phyloP scores from a whole-genome alignment of 495 filamentous ascomycete species.

The Aspergillus sclerotioniger region DNA sequence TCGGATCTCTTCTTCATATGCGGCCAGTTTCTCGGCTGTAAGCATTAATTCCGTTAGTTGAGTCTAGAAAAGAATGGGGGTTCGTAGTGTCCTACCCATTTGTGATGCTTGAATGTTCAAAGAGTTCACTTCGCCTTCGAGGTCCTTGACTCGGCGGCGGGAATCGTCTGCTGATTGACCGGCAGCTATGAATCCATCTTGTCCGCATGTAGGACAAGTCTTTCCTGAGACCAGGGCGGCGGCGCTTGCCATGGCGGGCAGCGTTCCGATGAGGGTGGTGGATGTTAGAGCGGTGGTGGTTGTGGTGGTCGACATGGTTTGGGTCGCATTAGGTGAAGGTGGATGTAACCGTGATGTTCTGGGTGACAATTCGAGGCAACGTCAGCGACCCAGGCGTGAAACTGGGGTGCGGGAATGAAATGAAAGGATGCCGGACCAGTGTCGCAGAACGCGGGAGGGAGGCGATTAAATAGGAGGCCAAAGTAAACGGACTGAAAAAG shows the following conservation, averaged over 20 bases:
- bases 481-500: too few species aligned
- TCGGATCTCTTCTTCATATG: slow-evolving; percentile 90
- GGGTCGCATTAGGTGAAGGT: slow-evolving; percentile 7
- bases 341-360: neutral
- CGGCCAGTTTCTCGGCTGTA: slow-evolving; percentile 74
- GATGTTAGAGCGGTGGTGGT: slow-evolving; percentile 33
- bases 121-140: slow-evolving; percentile 72
- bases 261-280: slow-evolving; percentile 35
- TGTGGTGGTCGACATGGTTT: slow-evolving; percentile 29
- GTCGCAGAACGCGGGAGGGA: slow-evolving; percentile 7
- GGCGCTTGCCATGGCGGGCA: slow-evolving; percentile 33
- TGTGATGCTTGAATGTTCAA: slow-evolving; percentile 75
- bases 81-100: slow-evolving; percentile 52
- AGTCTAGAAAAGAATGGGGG: neutral
- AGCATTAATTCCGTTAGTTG: slow-evolving; percentile 7
- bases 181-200: slow-evolving; percentile 32
- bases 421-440: slow-evolving; percentile 10
- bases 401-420: slow-evolving; percentile 14
- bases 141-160: slow-evolving; percentile 70
- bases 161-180: slow-evolving; percentile 47
- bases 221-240: slow-evolving; percentile 27
- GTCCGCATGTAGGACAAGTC: slow-evolving; percentile 50
- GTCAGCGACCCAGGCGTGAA: neutral
- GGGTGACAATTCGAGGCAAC: neutral
- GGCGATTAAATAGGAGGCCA: neutral